Conservation (phyloP, 2,329 filamentous ascomycete species). For the Claviceps paspali region DNA sequence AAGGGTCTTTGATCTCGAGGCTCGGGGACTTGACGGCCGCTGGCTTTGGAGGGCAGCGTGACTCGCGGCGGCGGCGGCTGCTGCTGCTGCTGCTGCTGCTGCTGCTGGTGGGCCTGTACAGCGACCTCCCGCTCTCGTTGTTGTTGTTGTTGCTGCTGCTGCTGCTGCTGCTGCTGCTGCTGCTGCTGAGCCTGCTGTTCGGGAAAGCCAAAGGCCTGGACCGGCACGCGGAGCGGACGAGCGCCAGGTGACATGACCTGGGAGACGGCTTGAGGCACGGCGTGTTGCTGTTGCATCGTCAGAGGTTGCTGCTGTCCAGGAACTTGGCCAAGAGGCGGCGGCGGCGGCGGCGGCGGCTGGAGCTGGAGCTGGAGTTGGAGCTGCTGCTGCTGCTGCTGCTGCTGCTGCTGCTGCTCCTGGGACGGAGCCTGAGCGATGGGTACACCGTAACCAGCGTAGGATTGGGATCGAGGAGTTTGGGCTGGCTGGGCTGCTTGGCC, state of each 20-base stretch:
- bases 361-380: conserved; percentile 9
- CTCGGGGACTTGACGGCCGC: conserved; percentile 4
- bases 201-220: conserved; percentile 26
- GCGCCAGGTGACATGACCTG: conserved; percentile 31
- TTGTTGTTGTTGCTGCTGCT: conserved; percentile 11
- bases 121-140: conserved; percentile 8
- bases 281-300: conserved; percentile 19
- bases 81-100: no score
- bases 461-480: conserved; percentile 19
- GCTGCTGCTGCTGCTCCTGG: conserved; percentile 16
- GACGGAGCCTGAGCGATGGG: conserved; percentile 28
- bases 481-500: conserved; percentile 4
- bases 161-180: conserved; percentile 10
- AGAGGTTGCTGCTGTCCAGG: conserved; percentile 15
- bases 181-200: conserved; percentile 18
- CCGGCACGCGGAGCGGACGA: conserved; percentile 28
- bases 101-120: conserved; percentile 1
- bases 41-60: conserved; percentile 2
- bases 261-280: conserved; percentile 20
- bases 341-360: conserved; percentile 4
- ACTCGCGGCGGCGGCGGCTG: no score
- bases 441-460: conserved; percentile 28
- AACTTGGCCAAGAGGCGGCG: conserved; percentile 2
- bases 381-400: conserved; percentile 7
- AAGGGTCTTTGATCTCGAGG: conserved; percentile 6